These are phyloP conservation scores for Epithemia pelagica DNA, from an alignment of 108 stramenopile genomes.

Conservation along the genomic window DNA sequence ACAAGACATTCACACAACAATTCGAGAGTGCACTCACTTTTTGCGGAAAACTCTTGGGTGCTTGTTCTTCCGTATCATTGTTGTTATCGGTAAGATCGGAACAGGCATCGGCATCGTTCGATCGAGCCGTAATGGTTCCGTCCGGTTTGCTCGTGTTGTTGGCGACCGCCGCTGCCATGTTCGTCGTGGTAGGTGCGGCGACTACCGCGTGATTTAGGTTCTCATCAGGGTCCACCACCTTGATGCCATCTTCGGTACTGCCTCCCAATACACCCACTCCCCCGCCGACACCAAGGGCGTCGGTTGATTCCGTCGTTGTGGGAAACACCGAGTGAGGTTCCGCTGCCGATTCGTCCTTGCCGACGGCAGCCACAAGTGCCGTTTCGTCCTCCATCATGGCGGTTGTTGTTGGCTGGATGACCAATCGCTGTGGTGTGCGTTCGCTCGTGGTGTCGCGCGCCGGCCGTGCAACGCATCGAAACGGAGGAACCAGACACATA, in stretches of 20 bases:
- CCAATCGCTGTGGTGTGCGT: too few relatives aligned
- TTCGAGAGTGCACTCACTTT: constrained; percentile 14
- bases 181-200: too few relatives aligned
- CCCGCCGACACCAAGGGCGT: not conserved
- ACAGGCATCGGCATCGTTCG: not conserved
- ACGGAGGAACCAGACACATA: too few relatives aligned
- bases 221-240: not conserved
- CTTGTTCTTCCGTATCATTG: constrained; percentile 32
- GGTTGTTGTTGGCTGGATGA: too few relatives aligned
- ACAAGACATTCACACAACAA: constrained; percentile 3
- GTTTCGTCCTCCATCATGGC: not conserved
- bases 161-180: too few relatives aligned
- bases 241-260: not conserved
- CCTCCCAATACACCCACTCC: not conserved
- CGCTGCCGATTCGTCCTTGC: not conserved
- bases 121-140: not conserved
- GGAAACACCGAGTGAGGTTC: not conserved
- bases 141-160: not conserved
- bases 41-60: constrained; percentile 39
- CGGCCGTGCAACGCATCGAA: too few relatives aligned
- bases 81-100: constrained; percentile 9
- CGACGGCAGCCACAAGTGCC: too few relatives aligned
- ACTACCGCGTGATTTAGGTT: not conserved
- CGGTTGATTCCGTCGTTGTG: too few relatives aligned
- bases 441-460: too few relatives aligned